Evolutionary conservation across 176 grass and related monocot genomes (phyloP).

Genomic region (Ensete glaucum): DNA sequence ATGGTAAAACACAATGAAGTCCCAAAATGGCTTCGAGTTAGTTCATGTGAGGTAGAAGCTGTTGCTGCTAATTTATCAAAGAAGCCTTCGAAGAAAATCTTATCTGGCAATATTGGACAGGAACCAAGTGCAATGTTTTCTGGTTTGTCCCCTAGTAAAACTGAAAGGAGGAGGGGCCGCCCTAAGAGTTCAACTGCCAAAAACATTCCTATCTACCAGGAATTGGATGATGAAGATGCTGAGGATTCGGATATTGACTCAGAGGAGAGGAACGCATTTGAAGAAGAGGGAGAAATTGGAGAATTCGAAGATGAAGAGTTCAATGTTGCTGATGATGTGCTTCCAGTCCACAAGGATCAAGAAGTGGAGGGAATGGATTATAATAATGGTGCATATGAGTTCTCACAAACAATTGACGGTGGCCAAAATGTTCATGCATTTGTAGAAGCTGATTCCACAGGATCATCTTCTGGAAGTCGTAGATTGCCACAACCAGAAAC

Average conservation of each 20-base stretch:
- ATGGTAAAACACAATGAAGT: constrained; percentile 73
- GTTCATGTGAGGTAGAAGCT: constrained; percentile 61
- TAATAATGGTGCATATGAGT: constrained; percentile 29
- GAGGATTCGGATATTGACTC: constrained; percentile 76
- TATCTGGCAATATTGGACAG: constrained; percentile 36
- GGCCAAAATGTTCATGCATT: constrained; percentile 32
- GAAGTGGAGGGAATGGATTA: constrained; percentile 16
- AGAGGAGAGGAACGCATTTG: constrained; percentile 57
- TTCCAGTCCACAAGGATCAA: constrained; percentile 45
- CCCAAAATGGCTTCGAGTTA: constrained; percentile 88
- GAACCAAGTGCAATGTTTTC: constrained; percentile 26
- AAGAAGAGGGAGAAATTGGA: constrained; percentile 65
- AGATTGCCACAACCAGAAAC: constrained; percentile 45
- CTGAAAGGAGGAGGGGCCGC: constrained; percentile 56
- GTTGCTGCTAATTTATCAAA: constrained; percentile 57
- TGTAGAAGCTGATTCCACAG: constrained; percentile 73
- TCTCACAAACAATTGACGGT: constrained; percentile 27
- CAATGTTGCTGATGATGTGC: constrained; percentile 41
- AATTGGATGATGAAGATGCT: constrained; percentile 76
- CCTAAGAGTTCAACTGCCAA: constrained; percentile 29
- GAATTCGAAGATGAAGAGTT: constrained; percentile 87
- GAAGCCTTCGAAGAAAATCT: constrained; percentile 62
- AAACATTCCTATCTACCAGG: constrained; percentile 69
- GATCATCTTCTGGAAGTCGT: constrained; percentile 84
- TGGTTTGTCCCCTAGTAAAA: constrained; percentile 24